Percentiles rank a stretch among this genome's conserved stretches.
Conservation (phyloP, 495 filamentous ascomycete species). For the Neurospora tetraspora region DNA sequence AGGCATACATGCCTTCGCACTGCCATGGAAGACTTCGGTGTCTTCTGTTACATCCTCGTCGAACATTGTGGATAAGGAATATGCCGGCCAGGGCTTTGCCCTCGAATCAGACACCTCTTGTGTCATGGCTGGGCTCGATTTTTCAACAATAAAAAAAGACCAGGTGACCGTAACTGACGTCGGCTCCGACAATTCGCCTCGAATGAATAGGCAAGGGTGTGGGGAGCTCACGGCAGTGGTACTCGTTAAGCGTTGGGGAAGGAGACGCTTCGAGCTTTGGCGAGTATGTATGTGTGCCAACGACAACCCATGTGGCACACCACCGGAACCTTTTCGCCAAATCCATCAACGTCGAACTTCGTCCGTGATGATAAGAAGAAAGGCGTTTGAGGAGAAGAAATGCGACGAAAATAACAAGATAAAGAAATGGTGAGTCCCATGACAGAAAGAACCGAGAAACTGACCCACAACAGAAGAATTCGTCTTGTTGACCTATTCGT, state of each 20-base stretch:
- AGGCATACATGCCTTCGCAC: background rate
- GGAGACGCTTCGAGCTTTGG: background rate
- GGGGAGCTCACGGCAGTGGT: background rate
- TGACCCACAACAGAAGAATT: background rate
- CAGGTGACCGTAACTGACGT: background rate
- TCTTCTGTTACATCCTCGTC: background rate
- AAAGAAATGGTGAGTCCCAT: background rate
- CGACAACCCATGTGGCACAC: too few relatives aligned
- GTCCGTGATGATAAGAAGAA: too few relatives aligned
- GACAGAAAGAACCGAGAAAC: background rate
- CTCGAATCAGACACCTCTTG: background rate
- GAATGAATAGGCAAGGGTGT: background rate
- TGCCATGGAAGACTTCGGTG: background rate
- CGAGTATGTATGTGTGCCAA: background rate
- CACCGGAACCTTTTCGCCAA: background rate
- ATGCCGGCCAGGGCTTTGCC: background rate
- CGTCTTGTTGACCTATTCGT: background rate
- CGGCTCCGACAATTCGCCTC: too few relatives aligned
- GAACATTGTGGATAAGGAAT: background rate
- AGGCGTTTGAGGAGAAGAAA: too few relatives aligned
- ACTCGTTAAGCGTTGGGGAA: background rate
- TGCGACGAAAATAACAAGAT: background rate
- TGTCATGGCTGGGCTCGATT: background rate
- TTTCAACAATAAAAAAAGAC: background rate
- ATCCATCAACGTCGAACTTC: background rate